phyloP scores from a whole-genome alignment of 768 basidiomycete genomes.

The Macrolepiota dolichaula region DNA sequence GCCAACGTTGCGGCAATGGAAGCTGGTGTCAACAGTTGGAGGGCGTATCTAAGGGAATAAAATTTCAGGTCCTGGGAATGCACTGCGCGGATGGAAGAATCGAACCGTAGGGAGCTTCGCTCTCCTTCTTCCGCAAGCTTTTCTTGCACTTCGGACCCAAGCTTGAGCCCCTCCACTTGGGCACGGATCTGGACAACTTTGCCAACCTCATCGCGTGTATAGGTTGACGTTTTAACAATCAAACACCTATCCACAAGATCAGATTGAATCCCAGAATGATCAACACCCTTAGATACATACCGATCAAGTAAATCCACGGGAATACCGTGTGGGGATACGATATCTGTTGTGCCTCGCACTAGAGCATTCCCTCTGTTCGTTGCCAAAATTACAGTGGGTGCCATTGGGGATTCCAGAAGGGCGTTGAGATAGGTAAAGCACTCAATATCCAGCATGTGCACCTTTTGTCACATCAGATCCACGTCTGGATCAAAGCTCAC shows the following conservation, averaged over 20 bases:
- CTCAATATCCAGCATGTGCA: slow-evolving; percentile 99
- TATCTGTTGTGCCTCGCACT: slow-evolving; percentile 91
- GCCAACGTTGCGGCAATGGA: slow-evolving; percentile 78
- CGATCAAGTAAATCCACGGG: slow-evolving; percentile 93
- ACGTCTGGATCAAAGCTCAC: neutral
- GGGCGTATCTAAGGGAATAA: slow-evolving; percentile 61
- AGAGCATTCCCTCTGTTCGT: slow-evolving; percentile 93
- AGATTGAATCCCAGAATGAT: slow-evolving; percentile 7
- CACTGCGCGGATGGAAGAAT: neutral
- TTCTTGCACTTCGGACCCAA: slow-evolving; percentile 75
- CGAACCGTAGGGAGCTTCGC: slow-evolving; percentile 74
- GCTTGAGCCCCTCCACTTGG: slow-evolving; percentile 79
- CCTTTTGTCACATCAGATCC: slow-evolving; percentile 42
- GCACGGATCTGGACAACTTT: slow-evolving; percentile 86
- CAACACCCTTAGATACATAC: slow-evolving; percentile 33
- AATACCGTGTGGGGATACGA: slow-evolving; percentile 88
- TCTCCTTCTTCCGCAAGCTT: slow-evolving; percentile 80
- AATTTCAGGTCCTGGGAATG: neutral
- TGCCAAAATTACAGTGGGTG: slow-evolving; percentile 95
- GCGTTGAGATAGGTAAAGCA: slow-evolving; percentile 99
- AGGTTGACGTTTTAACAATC: slow-evolving; percentile 90
- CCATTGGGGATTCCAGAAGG: slow-evolving; percentile 92
- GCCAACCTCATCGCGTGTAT: slow-evolving; percentile 79
- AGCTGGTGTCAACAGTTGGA: slow-evolving; percentile 89
- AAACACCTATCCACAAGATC: slow-evolving; percentile 56